These are phyloP conservation scores for Pleurotus djamor DNA, from an alignment of 768 basidiomycete species.

Conservation along the genomic window DNA sequence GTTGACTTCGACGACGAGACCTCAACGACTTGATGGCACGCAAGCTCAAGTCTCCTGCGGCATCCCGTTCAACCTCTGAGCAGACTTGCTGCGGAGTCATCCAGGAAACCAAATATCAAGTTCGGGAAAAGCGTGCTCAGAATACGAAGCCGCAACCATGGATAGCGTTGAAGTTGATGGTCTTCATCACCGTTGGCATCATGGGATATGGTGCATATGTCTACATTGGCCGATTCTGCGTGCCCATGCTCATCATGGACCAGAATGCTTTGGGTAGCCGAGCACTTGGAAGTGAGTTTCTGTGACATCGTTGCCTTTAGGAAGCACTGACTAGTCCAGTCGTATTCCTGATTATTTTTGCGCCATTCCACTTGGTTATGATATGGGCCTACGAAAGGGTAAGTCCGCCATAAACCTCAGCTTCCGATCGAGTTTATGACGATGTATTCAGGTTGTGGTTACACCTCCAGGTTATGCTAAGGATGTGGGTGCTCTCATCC, in stretches of 20 bases:
- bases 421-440: neutral
- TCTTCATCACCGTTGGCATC: slow-evolving; percentile 57
- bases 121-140: slow-evolving; percentile 38
- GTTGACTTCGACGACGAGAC: no score
- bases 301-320: neutral
- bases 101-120: slow-evolving; percentile 38
- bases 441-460: slow-evolving; percentile 45
- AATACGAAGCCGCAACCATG: slow-evolving; percentile 63
- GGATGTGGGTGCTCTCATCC: slow-evolving; percentile 44
- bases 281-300: slow-evolving; percentile 64
- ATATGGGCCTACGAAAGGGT: slow-evolving; percentile 81
- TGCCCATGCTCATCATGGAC: slow-evolving; percentile 60
- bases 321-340: slow-evolving; percentile 39
- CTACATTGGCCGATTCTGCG: slow-evolving; percentile 69
- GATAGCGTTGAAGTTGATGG: slow-evolving; percentile 68
- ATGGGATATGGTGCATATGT: slow-evolving; percentile 75
- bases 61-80: neutral
- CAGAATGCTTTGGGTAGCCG: slow-evolving; percentile 42
- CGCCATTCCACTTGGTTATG: slow-evolving; percentile 64
- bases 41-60: no score
- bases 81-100: slow-evolving; percentile 50
- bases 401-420: slow-evolving; percentile 15
- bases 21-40: no score
- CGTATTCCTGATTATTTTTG: slow-evolving; percentile 62
- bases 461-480: slow-evolving; percentile 70